These are phyloP conservation scores for Metahyphopichia silvanorum DNA, from an alignment of 805 yeast species.

Conservation along the genomic window DNA sequence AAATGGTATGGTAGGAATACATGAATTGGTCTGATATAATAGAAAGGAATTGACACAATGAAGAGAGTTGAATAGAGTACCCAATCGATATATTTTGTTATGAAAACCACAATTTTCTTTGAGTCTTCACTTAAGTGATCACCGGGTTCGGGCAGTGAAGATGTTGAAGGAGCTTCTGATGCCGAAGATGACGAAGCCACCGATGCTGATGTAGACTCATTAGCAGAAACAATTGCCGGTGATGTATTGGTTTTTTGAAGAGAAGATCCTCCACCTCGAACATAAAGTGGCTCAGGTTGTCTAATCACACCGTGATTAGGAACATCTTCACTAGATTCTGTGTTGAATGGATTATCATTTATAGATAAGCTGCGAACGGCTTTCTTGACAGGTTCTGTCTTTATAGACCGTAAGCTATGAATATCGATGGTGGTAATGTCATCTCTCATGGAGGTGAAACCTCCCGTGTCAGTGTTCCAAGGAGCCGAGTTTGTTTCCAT, in stretches of 20 bases:
- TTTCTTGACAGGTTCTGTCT: constrained; percentile 9
- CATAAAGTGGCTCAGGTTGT: constrained; percentile 2
- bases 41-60: constrained; percentile 57
- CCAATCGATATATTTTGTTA: constrained; percentile 54
- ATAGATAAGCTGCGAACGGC: constrained; percentile 3
- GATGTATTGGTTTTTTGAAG: constrained; percentile 1
- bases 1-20: constrained; percentile 62
- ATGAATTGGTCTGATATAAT: constrained; percentile 46
- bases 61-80: constrained; percentile 45
- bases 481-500: constrained; percentile 1
- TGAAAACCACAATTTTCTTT: constrained; percentile 28
- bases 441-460: constrained; percentile 23
- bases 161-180: not conserved
- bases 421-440: constrained; percentile 40
- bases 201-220: not conserved
- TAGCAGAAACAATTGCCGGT: not conserved
- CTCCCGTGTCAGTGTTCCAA: constrained; percentile 2
- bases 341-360: constrained; percentile 15
- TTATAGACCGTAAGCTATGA: constrained; percentile 11
- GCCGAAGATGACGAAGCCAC: not conserved
- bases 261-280: not conserved
- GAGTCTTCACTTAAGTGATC: constrained; percentile 11
- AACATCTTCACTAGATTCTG: constrained; percentile 4
- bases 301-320: too few species aligned
- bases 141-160: constrained; percentile 1